Conservation (phyloP, 371 early-diverging fungal genomes). For the Circinella umbellata region DNA sequence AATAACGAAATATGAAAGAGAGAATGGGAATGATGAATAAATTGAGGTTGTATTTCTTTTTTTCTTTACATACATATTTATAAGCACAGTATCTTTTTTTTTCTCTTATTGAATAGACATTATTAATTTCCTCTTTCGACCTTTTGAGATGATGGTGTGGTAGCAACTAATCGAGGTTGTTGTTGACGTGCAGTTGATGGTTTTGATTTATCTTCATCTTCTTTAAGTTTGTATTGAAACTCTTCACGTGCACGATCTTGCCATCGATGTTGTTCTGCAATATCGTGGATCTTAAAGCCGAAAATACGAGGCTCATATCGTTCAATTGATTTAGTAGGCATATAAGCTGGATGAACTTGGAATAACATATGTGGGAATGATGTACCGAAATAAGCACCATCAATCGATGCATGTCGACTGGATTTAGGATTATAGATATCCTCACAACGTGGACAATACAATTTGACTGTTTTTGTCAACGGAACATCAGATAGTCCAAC, state of each 20-base stretch:
- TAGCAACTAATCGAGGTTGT: conserved; percentile 5
- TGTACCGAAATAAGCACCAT: conserved; percentile 98
- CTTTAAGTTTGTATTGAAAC: conserved; percentile 35
- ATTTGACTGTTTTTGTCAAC: conserved; percentile 82
- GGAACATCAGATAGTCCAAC: conserved; percentile 91
- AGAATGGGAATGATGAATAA: too few species aligned
- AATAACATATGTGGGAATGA: conserved; percentile 97
- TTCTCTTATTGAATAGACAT: neutral
- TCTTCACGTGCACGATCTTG: conserved; percentile 86
- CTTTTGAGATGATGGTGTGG: conserved; percentile 2
- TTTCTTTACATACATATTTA: too few species aligned
- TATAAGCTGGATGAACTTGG: conserved; percentile 85
- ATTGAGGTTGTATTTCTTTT: too few species aligned
- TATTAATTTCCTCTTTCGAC: neutral
- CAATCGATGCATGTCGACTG: conserved; percentile 79
- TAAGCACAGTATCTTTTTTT: too few species aligned
- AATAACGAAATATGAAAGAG: too few species aligned
- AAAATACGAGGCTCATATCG: conserved; percentile 95
- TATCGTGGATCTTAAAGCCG: conserved; percentile 93
- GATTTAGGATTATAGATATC: conserved; percentile 95
- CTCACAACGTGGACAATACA: conserved; percentile 93
- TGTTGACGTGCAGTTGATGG: neutral
- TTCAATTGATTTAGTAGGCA: conserved; percentile 70
- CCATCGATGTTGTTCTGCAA: conserved; percentile 85
- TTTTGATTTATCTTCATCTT: conserved; percentile 21